These are phyloP conservation scores for Aspergillus sp. DNA, from an alignment of 2,329 filamentous ascomycete species.

Conservation along the genomic window DNA sequence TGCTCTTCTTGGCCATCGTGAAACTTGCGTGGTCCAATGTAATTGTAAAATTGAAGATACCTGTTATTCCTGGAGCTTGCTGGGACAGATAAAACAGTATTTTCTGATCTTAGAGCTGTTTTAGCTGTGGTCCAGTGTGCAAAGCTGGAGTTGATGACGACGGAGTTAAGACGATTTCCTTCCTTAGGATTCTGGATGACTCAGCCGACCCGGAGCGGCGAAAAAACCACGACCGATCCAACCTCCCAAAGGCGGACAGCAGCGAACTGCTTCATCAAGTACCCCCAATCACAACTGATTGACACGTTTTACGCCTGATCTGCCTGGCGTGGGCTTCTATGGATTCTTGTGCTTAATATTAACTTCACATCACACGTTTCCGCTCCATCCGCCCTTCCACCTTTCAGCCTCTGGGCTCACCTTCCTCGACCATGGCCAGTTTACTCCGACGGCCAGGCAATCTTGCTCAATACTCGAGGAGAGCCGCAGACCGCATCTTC, in stretches of 20 bases:
- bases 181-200: conserved; percentile 28
- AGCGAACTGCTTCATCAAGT: conserved; percentile 21
- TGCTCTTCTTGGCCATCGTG: background rate
- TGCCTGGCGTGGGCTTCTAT: conserved; percentile 23
- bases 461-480: conserved; percentile 62
- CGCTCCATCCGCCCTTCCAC: conserved; percentile 22
- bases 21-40: background rate
- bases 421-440: conserved; percentile 60
- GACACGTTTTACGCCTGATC: conserved; percentile 14
- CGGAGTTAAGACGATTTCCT: conserved; percentile 4
- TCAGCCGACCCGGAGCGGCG: conserved; percentile 32
- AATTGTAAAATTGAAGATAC: background rate
- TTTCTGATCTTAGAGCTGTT: background rate
- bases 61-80: background rate
- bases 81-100: background rate
- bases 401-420: conserved; percentile 29
- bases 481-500: conserved; percentile 54
- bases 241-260: conserved; percentile 14
- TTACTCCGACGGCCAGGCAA: conserved; percentile 66
- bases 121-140: background rate
- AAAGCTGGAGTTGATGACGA: background rate
- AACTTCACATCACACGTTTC: conserved; percentile 11
- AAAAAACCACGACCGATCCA: conserved; percentile 28
- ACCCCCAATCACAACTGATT: conserved; percentile 16
- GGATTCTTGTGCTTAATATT: conserved; percentile 26